phyloP scores from a whole-genome alignment of 257 asterid genomes.

The Eucommia ulmoides region DNA sequence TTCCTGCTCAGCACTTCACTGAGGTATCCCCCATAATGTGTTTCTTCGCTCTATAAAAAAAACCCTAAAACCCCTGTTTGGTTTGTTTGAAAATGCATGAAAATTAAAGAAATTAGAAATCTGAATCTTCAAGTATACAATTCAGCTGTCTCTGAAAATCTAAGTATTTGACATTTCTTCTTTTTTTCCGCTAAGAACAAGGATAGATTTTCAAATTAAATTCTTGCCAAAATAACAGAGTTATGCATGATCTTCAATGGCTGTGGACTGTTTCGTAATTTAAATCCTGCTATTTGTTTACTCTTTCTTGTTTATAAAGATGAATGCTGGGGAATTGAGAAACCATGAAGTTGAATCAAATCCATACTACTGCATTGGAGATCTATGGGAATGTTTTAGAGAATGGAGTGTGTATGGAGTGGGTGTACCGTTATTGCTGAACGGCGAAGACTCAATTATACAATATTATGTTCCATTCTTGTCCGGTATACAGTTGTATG shows the following conservation, averaged over 20 bases:
- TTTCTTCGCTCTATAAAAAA: not conserved
- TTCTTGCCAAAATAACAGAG: not conserved
- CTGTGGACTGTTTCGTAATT: not conserved
- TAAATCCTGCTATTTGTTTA: not conserved
- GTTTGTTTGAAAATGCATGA: not conserved
- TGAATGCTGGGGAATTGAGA: constrained; percentile 18
- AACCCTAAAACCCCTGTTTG: not conserved
- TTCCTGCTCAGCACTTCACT: constrained; percentile 27
- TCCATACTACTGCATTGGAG: constrained; percentile 45
- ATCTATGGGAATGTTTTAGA: constrained; percentile 48
- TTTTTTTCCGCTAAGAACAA: not conserved
- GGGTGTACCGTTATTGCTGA: constrained; percentile 50
- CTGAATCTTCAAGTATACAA: not conserved
- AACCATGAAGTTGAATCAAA: constrained; percentile 22
- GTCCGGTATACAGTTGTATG: constrained; percentile 72
- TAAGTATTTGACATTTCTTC: too few relatives aligned
- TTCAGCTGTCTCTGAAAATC: too few relatives aligned
- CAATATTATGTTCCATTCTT: constrained; percentile 68
- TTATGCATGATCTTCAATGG: not conserved
- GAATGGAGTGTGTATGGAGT: constrained; percentile 63
- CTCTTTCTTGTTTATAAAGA: constrained; percentile 22
- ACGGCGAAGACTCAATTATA: constrained; percentile 31
- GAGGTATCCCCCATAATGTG: constrained; percentile 31
- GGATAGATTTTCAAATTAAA: not conserved
- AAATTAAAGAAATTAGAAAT: not conserved